Conservation (phyloP, 768 basidiomycete genomes). For the Lyophyllum atratum region DNA sequence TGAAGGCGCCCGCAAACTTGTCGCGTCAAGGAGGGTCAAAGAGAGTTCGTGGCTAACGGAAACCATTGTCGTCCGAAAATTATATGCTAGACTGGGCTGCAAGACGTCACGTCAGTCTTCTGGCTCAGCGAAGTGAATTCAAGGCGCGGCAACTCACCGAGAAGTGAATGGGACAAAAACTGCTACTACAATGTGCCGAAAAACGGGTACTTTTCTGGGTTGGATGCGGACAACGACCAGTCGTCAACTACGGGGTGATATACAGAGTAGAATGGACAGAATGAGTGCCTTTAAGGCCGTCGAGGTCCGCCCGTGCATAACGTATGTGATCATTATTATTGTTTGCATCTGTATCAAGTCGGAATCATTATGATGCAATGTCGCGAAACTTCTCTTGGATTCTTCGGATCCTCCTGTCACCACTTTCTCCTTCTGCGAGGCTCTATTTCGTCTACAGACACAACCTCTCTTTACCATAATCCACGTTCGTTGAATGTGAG, state of each 20-base stretch:
- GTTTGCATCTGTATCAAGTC: slow-evolving; percentile 6
- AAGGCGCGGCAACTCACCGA: not conserved
- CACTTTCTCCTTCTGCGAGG: not conserved
- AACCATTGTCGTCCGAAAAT: slow-evolving; percentile 6
- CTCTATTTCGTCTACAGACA: not conserved
- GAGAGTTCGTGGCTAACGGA: not conserved
- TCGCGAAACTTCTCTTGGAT: not conserved
- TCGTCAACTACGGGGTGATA: not conserved
- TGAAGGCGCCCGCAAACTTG: not conserved
- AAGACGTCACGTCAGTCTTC: not conserved
- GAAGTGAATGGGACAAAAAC: not conserved
- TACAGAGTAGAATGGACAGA: not conserved
- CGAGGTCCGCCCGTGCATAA: slow-evolving; percentile 10
- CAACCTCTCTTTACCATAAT: not conserved
- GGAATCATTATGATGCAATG: slow-evolving; percentile 12
- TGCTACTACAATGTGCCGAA: not conserved
- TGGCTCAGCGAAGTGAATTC: not conserved
- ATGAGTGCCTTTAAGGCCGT: not conserved
- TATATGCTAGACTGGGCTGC: not conserved
- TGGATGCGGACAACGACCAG: not conserved
- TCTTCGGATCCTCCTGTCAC: slow-evolving; percentile 6
- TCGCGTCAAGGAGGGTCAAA: not conserved
- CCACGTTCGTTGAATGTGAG: not conserved
- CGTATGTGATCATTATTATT: not conserved
- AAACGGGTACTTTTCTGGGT: not conserved